phyloP scores from a whole-genome alignment of 148 eudicot species.

The Silene latifolia region DNA sequence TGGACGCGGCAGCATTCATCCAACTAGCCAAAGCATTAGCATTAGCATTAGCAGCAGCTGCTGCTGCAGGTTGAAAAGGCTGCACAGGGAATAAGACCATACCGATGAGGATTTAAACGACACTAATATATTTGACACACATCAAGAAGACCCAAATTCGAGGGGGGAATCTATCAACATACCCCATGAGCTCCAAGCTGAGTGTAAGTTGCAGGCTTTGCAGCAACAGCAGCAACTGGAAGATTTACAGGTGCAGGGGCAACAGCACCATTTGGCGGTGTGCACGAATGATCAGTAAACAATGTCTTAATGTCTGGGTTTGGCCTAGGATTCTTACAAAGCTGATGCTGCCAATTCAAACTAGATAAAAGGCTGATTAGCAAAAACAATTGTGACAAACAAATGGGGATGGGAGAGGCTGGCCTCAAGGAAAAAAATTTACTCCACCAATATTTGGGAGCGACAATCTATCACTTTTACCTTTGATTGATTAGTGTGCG shows the following conservation, averaged over 20 bases:
- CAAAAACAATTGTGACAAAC: too few relatives aligned
- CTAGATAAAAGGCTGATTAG: constrained; percentile 34
- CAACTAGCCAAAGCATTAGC: constrained; percentile 94
- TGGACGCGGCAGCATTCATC: constrained; percentile 89
- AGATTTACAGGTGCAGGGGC: constrained; percentile 62
- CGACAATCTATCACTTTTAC: constrained; percentile 28
- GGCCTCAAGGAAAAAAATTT: neutral
- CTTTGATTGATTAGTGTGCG: constrained; percentile 87
- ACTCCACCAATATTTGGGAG: neutral
- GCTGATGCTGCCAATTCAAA: constrained; percentile 96
- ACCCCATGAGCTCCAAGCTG: constrained; percentile 84
- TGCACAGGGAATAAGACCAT: constrained; percentile 27
- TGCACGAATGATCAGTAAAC: constrained; percentile 76
- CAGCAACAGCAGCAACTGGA: constrained; percentile 62
- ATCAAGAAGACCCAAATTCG: neutral
- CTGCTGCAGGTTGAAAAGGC: constrained; percentile 76
- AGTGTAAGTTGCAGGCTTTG: constrained; percentile 67
- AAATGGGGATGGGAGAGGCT: neutral
- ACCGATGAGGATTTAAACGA: neutral
- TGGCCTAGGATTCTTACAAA: constrained; percentile 81
- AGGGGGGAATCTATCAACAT: constrained; percentile 22
- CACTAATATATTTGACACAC: neutral
- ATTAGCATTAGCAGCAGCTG: constrained; percentile 58
- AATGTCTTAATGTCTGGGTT: constrained; percentile 88
- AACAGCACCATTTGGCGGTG: constrained; percentile 72